Percentiles rank a stretch among this genome's conserved stretches.
phyloP scores from a whole-genome alignment of 2,329 filamentous ascomycete species.

The Sarocladiaceae sp. region DNA sequence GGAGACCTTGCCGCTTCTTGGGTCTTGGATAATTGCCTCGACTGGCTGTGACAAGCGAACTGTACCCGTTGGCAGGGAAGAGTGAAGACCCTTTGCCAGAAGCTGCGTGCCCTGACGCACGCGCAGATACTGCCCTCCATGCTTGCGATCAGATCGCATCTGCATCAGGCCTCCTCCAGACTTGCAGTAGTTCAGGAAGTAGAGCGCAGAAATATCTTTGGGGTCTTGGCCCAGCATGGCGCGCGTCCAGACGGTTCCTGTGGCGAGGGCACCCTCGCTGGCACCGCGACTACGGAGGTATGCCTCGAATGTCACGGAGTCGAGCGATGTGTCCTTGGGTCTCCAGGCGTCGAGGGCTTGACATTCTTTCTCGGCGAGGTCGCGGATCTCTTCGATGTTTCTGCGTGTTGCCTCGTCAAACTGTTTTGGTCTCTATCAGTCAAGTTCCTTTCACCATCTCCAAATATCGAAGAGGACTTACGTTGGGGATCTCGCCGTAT shows the following conservation, averaged over 20 bases:
- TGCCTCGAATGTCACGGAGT: slow-evolving; percentile 22
- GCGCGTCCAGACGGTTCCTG: slow-evolving; percentile 37
- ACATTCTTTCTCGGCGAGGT: slow-evolving; percentile 22
- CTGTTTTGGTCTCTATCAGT: background rate
- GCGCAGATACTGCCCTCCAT: slow-evolving; percentile 47
- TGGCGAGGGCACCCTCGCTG: slow-evolving; percentile 23
- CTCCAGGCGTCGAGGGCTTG: slow-evolving; percentile 18
- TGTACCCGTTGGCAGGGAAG: slow-evolving; percentile 20
- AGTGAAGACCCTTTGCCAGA: slow-evolving; percentile 30
- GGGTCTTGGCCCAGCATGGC: slow-evolving; percentile 46
- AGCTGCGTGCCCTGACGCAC: slow-evolving; percentile 39
- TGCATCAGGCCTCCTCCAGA: slow-evolving; percentile 43
- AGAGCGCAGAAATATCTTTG: slow-evolving; percentile 42
- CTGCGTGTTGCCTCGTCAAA: slow-evolving; percentile 5
- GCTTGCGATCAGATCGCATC: slow-evolving; percentile 45
- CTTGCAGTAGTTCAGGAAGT: slow-evolving; percentile 50
- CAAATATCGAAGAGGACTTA: slow-evolving; percentile 7
- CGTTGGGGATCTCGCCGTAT: slow-evolving; percentile 18
- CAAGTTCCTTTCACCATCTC: background rate
- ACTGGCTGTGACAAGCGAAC: slow-evolving; percentile 27
- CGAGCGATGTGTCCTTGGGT: slow-evolving; percentile 16
- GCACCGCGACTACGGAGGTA: slow-evolving; percentile 19
- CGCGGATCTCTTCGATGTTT: slow-evolving; percentile 15
- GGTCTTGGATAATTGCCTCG: slow-evolving; percentile 20
- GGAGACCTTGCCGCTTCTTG: slow-evolving; percentile 17